phyloP scores from a whole-genome alignment of 768 basidiomycete species.

The Kwoniella botswanensis region DNA sequence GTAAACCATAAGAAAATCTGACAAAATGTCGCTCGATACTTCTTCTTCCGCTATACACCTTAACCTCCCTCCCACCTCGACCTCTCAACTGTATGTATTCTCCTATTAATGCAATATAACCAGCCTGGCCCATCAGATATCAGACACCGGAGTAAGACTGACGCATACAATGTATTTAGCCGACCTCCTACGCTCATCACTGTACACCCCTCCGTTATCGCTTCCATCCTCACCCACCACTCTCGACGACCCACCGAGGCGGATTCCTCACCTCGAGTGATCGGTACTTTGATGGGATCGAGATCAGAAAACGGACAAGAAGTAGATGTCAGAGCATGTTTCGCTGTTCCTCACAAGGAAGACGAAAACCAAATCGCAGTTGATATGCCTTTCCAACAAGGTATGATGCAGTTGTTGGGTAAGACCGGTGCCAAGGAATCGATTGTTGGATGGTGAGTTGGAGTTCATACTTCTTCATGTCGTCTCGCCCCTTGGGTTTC shows the following conservation, averaged over 20 bases:
- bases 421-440: constrained; percentile 66
- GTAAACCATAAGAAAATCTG: background rate
- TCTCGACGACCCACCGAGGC: constrained; percentile 74
- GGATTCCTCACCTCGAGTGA: constrained; percentile 66
- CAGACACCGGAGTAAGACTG: too few relatives aligned
- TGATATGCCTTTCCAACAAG: constrained; percentile 93
- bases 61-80: constrained; percentile 50
- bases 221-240: constrained; percentile 96
- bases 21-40: constrained; percentile 50
- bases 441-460: constrained; percentile 89
- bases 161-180: constrained; percentile 15
- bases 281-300: constrained; percentile 89
- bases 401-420: constrained; percentile 88
- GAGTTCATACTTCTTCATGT: background rate
- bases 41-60: constrained; percentile 51
- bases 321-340: constrained; percentile 80
- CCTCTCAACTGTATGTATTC: constrained; percentile 42
- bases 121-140: too few relatives aligned
- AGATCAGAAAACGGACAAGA: constrained; percentile 66
- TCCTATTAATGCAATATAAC: too few relatives aligned
- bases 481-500: background rate
- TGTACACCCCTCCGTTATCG: constrained; percentile 88
- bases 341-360: constrained; percentile 91
- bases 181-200: constrained; percentile 63
- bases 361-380: constrained; percentile 91